A percentile compares a stretch with the other conserved stretches of the same genome.
phyloP scores from a whole-genome alignment of 306 rosid genomes.

The cucumber (Cucumis sativus) region Cucumber_9930_V3 NC_026658.2:10145501-10146000 shows the following conservation, averaged over 20 bases:
- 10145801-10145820: slow-evolving; percentile 24
- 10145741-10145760: slow-evolving; percentile 11
- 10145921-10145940: not conserved
- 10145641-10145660: not conserved
- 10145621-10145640: slow-evolving; percentile 2
- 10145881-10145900: slow-evolving; percentile 34
- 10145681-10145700: not conserved
- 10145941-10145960: not conserved
- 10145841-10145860: slow-evolving; percentile 51
- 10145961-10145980: not conserved
- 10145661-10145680: slow-evolving; percentile 9
- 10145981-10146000: not conserved
- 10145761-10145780: slow-evolving; percentile 41
- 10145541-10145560: slow-evolving; percentile 12
- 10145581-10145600: slow-evolving; percentile 15
- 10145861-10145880: slow-evolving; percentile 60
- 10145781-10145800: slow-evolving; percentile 34
- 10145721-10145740: slow-evolving; percentile 10
- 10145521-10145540: slow-evolving; percentile 19
- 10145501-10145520: slow-evolving; percentile 27
- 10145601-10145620: slow-evolving; percentile 9
- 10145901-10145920: not conserved
- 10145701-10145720: slow-evolving; percentile 8
- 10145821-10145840: slow-evolving; percentile 54
- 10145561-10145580: slow-evolving; percentile 10